Conservation (phyloP, 805 yeast genomes). For the Isabelozyma rhagii region DNA sequence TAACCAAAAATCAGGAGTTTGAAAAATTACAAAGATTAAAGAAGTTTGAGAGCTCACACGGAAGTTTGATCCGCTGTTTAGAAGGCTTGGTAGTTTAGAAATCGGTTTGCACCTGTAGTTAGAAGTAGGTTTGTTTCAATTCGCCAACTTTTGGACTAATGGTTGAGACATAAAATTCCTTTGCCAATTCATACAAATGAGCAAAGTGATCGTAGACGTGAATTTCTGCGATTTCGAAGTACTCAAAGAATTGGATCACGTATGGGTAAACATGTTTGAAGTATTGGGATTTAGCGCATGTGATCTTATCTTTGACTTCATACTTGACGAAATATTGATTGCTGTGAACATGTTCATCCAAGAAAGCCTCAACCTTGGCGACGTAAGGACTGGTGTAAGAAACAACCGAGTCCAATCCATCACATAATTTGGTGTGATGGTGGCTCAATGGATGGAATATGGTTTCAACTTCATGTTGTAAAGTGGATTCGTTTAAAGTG, state of each 20-base stretch:
- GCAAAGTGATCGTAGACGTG: constrained; percentile 23
- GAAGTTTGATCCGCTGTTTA: background rate
- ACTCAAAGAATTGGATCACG: constrained; percentile 28
- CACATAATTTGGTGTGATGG: constrained; percentile 35
- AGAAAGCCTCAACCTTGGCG: constrained; percentile 19
- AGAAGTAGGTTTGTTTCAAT: constrained; percentile 6
- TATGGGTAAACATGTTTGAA: constrained; percentile 25
- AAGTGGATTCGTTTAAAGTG: constrained; percentile 22
- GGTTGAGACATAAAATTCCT: constrained; percentile 15
- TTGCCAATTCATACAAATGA: constrained; percentile 14
- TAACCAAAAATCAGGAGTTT: too few species aligned
- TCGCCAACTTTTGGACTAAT: constrained; percentile 16
- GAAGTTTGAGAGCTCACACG: background rate
- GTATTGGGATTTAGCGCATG: constrained; percentile 17
- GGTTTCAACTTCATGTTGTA: constrained; percentile 26
- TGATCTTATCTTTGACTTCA: constrained; percentile 25
- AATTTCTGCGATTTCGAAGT: constrained; percentile 31
- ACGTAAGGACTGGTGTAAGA: constrained; percentile 28
- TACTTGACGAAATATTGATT: constrained; percentile 32
- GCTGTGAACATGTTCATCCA: constrained; percentile 37
- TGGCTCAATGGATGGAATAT: constrained; percentile 38
- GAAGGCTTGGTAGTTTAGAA: too few species aligned
- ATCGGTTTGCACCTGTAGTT: constrained; percentile 19
- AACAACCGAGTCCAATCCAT: constrained; percentile 26
- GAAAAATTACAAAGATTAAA: too few species aligned